Evolutionary conservation across 2,329 filamentous ascomycete genomes (phyloP).

Genomic region (Sporothrix dimorphospora): DNA sequence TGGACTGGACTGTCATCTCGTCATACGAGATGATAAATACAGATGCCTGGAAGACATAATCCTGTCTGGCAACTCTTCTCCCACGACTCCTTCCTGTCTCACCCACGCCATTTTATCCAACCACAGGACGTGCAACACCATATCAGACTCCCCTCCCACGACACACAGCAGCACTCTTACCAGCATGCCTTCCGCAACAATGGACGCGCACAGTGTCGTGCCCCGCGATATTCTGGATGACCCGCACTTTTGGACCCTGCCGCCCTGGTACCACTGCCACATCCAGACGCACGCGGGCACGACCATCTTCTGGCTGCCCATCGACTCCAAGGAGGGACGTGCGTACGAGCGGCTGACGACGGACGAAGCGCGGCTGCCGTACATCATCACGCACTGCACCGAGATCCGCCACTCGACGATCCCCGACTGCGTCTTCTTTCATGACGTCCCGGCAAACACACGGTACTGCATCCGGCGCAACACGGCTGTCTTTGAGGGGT

Average conservation of each 20-base stretch:
- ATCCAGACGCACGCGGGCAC: conserved; percentile 16
- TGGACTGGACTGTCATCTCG: not conserved
- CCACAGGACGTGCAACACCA: not conserved
- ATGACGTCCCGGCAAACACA: conserved; percentile 5
- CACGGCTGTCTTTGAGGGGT: not conserved
- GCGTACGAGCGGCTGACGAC: not conserved
- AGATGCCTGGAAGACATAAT: too few relatives aligned
- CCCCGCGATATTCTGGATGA: not conserved
- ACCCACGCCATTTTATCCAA: not conserved
- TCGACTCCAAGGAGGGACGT: not conserved
- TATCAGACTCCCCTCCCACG: not conserved
- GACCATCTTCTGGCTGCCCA: conserved; percentile 15
- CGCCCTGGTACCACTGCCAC: conserved; percentile 19
- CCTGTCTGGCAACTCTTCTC: not conserved
- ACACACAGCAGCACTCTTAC: too few relatives aligned
- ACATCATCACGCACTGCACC: conserved; percentile 10
- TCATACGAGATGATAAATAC: not conserved
- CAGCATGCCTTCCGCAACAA: not conserved
- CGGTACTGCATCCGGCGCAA: not conserved
- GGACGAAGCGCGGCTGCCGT: conserved; percentile 9
- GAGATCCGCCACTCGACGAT: conserved; percentile 9
- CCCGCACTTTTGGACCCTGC: conserved; percentile 11
- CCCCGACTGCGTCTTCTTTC: not conserved
- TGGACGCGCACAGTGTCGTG: not conserved
- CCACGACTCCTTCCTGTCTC: not conserved